phyloP scores from a whole-genome alignment of 2,329 filamentous ascomycete genomes.

The Colletotrichum sojae region DNA sequence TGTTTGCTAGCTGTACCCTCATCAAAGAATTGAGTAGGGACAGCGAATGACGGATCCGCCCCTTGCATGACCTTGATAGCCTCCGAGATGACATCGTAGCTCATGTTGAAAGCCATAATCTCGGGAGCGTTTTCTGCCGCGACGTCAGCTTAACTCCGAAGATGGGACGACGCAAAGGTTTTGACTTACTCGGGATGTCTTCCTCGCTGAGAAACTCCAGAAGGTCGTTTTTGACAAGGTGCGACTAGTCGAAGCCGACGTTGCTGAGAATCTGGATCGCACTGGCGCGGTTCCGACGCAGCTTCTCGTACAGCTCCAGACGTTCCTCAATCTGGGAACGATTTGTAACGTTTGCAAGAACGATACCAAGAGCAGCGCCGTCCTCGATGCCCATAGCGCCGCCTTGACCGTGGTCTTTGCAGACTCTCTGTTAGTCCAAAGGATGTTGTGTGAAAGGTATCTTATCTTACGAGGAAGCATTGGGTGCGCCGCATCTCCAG shows the following conservation, averaged over 20 bases:
- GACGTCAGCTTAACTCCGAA: neutral
- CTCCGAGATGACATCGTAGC: slow-evolving; percentile 42
- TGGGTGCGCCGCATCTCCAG: slow-evolving; percentile 56
- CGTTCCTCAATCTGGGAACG: slow-evolving; percentile 43
- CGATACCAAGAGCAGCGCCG: slow-evolving; percentile 49
- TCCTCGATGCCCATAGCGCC: slow-evolving; percentile 55
- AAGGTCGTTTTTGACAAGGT: slow-evolving; percentile 48
- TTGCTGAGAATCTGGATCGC: slow-evolving; percentile 57
- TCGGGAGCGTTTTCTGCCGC: slow-evolving; percentile 26
- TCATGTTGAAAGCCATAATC: slow-evolving; percentile 41
- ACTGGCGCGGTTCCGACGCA: slow-evolving; percentile 49
- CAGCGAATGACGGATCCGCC: slow-evolving; percentile 39
- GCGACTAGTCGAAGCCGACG: slow-evolving; percentile 50
- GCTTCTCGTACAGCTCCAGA: slow-evolving; percentile 45
- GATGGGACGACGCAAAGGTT: too few relatives aligned
- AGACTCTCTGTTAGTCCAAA: neutral
- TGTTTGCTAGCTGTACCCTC: neutral
- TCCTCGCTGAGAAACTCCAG: slow-evolving; percentile 47
- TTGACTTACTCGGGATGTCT: slow-evolving; percentile 49
- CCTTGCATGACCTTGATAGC: slow-evolving; percentile 42
- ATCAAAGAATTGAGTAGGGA: slow-evolving; percentile 45
- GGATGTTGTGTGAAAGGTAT: neutral
- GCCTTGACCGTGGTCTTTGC: slow-evolving; percentile 55
- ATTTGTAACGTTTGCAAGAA: slow-evolving; percentile 45
- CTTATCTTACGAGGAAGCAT: slow-evolving; percentile 53